Evolutionary conservation across 139 green algal genomes (phyloP), one percentile per base, ranked within the genome.

Genomic region (Asterochloris sp.): DNA sequence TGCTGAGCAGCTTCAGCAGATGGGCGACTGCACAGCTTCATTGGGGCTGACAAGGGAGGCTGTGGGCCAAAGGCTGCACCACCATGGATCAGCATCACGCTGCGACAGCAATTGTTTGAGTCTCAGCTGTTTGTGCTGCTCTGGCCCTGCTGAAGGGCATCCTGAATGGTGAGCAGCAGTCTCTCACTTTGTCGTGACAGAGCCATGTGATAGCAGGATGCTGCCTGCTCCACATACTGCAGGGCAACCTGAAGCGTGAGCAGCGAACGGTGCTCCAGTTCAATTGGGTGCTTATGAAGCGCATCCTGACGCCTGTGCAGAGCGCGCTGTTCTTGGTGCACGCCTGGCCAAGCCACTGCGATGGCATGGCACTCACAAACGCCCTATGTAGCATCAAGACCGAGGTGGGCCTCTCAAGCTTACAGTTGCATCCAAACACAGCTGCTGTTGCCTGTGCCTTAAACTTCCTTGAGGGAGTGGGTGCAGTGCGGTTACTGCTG

Each of bases 211-310:
- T 14, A 54, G 38, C 38, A 10, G 38, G 6, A 6, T 54, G 38
- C 38, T 54, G 38, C 38, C 38, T 21, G 21, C 6, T 15, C 69
- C 19, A 27, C 23, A 15, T 80, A 21, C 15, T 73, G 62, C 78
- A 82, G 78, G 78, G 73, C 61, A 82, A 82, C 16, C 62, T 82
- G 62, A 63, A 62, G 78, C n/a, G 78, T 29, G 78, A 82, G 63
- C 78, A 82, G 63, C 27, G 63, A 13, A 73, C 63, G 12, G 78
- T 82, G 63, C 63, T 82, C 61, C 78, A 82, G 78, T 82, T 82
- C 78, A 82, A 82, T 28, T 82, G 78, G 78, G 78, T 82, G 26
- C 78, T 82, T 12, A 28, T 82, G 62, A 82, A 82, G 14, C 78
- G 78, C 78, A 82, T 82, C 26, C 68, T 82, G 78, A 73, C 78